Conservation (phyloP, 1,284 basidiomycete species). For the Tilletia setariae region DNA sequence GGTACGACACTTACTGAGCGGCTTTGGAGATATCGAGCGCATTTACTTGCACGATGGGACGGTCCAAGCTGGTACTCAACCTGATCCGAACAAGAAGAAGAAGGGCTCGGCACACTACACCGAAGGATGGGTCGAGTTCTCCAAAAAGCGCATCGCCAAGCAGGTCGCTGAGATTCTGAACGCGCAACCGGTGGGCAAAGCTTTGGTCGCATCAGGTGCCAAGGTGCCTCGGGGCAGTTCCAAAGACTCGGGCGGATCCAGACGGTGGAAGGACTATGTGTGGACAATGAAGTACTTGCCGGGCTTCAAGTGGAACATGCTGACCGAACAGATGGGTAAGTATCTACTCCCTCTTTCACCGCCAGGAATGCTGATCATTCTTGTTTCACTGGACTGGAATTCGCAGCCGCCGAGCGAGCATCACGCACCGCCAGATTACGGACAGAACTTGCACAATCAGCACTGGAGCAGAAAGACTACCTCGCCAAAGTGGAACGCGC, state of each 20-base stretch:
- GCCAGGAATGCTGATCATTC: not conserved
- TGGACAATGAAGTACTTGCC: constrained; percentile 99
- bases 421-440: constrained; percentile 81
- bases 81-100: constrained; percentile 57
- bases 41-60: constrained; percentile 49
- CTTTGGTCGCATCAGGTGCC: constrained; percentile 30
- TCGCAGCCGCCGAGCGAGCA: constrained; percentile 83
- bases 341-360: not conserved
- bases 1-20: constrained; percentile 68
- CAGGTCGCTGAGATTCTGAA: constrained; percentile 92
- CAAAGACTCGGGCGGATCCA: constrained; percentile 30
- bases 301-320: constrained; percentile 97
- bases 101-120: constrained; percentile 78
- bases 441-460: constrained; percentile 85
- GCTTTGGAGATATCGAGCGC: constrained; percentile 50
- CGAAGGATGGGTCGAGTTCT: constrained; percentile 98
- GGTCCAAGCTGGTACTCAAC: not conserved
- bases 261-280: constrained; percentile 82
- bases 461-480: constrained; percentile 86
- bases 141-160: constrained; percentile 84
- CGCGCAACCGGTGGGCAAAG: constrained; percentile 75
- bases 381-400: constrained; percentile 3
- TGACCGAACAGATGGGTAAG: constrained; percentile 95
- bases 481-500: constrained; percentile 91
- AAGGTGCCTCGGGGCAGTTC: constrained; percentile 25